Conservation (phyloP, 805 yeast species). For the Kluyveromyces aestuarii region DNA sequence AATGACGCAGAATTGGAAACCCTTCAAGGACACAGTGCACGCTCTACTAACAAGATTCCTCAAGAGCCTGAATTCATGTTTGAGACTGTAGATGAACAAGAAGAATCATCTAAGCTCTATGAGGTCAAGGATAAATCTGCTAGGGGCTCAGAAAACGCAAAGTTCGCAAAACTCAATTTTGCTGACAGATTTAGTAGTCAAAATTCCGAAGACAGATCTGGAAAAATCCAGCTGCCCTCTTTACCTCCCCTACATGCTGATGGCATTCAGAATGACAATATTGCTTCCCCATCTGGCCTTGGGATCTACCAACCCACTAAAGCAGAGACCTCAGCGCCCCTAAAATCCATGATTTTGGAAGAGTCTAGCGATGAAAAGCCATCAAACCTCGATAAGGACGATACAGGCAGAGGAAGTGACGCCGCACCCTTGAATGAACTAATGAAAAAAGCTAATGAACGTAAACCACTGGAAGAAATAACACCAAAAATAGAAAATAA, state of each 20-base stretch:
- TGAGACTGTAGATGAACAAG: conserved; percentile 20
- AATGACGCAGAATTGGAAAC: conserved; percentile 8
- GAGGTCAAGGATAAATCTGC: conserved; percentile 14
- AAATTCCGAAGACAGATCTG: conserved; percentile 3
- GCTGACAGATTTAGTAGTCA: conserved; percentile 30
- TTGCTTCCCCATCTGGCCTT: conserved; percentile 13
- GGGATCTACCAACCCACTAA: conserved; percentile 21
- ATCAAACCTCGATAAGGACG: conserved; percentile 1
- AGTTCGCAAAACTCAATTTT: conserved; percentile 27
- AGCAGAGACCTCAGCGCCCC: conserved; percentile 1
- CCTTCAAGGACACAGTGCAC: conserved; percentile 9
- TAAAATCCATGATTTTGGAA: not conserved
- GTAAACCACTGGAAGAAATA: conserved; percentile 13
- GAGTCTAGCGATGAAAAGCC: conserved; percentile 3
- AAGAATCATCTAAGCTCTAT: conserved; percentile 11
- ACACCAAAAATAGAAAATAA: conserved; percentile 11
- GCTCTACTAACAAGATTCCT: conserved; percentile 10
- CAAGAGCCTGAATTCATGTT: conserved; percentile 24
- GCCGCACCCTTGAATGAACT: conserved; percentile 10
- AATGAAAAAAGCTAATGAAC: conserved; percentile 4
- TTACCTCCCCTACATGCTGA: conserved; percentile 20
- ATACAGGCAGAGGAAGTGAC: conserved; percentile 1
- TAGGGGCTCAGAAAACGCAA: conserved; percentile 3
- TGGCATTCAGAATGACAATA: conserved; percentile 5
- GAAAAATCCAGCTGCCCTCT: conserved; percentile 17